Conservation (phyloP, 805 yeast species). For the Wickerhamomyces subpelliculosus region DNA sequence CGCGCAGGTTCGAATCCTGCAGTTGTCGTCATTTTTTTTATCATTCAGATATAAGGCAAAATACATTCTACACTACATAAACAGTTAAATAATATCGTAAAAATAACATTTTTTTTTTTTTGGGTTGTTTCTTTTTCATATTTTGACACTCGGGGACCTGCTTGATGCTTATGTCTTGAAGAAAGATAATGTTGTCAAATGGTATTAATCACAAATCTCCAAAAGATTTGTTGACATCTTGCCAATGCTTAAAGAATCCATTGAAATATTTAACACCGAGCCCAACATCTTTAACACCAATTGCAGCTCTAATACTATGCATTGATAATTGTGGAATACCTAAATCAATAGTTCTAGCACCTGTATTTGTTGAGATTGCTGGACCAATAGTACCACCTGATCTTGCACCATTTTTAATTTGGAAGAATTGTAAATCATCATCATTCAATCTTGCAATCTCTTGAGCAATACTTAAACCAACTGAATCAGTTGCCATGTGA, state of each 20-base stretch:
- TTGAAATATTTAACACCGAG: conserved; percentile 65
- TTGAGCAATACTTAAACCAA: conserved; percentile 63
- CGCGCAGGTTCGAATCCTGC: conserved; percentile 71
- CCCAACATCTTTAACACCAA: conserved; percentile 73
- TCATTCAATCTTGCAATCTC: conserved; percentile 60
- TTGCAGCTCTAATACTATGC: conserved; percentile 81
- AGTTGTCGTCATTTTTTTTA: conserved; percentile 48
- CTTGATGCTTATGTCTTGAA: not conserved
- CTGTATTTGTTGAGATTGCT: conserved; percentile 51
- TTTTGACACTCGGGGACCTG: not conserved
- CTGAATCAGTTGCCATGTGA: conserved; percentile 76
- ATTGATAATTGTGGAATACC: conserved; percentile 81
- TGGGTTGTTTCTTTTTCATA: not conserved
- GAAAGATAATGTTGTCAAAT: not conserved
- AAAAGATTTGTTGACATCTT: conserved; percentile 45
- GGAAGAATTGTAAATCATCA: conserved; percentile 73
- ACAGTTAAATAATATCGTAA: not conserved
- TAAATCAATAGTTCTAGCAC: conserved; percentile 70
- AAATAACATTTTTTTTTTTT: not conserved
- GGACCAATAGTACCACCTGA: conserved; percentile 92
- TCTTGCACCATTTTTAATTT: conserved; percentile 76
- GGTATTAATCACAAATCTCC: conserved; percentile 26
- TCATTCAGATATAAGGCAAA: not conserved
- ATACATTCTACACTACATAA: not conserved
- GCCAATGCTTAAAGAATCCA: conserved; percentile 66